Conservation (phyloP, 2,329 filamentous ascomycete genomes). For the Lojkania enalia region DNA sequence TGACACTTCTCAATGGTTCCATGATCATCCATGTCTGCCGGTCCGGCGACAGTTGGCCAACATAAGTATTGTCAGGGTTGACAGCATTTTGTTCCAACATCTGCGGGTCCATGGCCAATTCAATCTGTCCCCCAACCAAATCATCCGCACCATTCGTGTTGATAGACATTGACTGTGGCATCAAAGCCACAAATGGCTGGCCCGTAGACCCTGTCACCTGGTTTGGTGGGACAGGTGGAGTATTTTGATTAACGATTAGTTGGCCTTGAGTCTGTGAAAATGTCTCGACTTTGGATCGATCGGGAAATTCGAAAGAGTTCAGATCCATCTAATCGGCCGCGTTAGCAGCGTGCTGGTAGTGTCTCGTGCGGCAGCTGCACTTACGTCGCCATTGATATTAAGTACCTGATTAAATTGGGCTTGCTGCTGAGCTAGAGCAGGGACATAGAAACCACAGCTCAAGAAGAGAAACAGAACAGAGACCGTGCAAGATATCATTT, state of each 20-base stretch:
- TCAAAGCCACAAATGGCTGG: slow-evolving; percentile 41
- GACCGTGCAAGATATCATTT: slow-evolving; percentile 44
- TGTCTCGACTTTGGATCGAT: slow-evolving; percentile 42
- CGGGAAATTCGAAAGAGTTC: slow-evolving; percentile 43
- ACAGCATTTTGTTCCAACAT: slow-evolving; percentile 33
- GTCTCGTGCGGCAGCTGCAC: no score
- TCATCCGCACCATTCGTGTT: slow-evolving; percentile 43
- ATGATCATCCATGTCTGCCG: slow-evolving; percentile 45
- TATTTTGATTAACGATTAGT: slow-evolving; percentile 47
- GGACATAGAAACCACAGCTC: slow-evolving; percentile 18
- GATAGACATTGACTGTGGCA: slow-evolving; percentile 38
- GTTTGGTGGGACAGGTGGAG: slow-evolving; percentile 37
- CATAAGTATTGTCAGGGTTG: slow-evolving; percentile 41
- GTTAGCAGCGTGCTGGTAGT: no score
- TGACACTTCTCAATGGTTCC: slow-evolving; percentile 42
- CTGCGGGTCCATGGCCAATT: slow-evolving; percentile 38
- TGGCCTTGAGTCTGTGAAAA: slow-evolving; percentile 45
- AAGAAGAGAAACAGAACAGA: slow-evolving; percentile 36
- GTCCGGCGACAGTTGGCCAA: slow-evolving; percentile 43
- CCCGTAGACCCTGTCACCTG: slow-evolving; percentile 43
- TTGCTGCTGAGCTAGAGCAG: slow-evolving; percentile 33
- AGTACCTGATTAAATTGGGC: slow-evolving; percentile 45
- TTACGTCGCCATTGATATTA: slow-evolving; percentile 45
- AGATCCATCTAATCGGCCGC: slow-evolving; percentile 35
- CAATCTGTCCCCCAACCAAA: slow-evolving; percentile 41